These are phyloP conservation scores for Hypholoma fasciculare DNA, from an alignment of 768 basidiomycete genomes.

Conservation along the genomic window DNA sequence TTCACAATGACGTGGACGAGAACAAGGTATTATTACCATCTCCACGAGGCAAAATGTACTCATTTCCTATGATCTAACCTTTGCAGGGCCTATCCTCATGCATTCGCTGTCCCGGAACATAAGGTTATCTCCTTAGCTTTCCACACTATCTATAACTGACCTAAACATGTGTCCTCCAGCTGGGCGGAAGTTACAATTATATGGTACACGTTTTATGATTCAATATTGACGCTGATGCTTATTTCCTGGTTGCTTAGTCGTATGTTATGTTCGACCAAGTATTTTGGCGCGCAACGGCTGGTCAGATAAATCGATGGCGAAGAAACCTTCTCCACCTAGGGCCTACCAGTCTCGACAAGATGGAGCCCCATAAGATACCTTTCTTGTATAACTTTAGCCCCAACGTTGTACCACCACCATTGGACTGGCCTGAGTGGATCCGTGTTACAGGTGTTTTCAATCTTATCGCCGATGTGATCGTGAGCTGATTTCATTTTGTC, in stretches of 20 bases:
- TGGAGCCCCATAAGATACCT: conserved; percentile 97
- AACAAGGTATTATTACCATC: conserved; percentile 54
- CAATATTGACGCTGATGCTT: background rate
- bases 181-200: conserved; percentile 98
- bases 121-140: conserved; percentile 51
- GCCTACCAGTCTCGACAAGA: conserved; percentile 87
- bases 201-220: conserved; percentile 56
- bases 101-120: conserved; percentile 95
- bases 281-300: conserved; percentile 93
- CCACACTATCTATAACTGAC: background rate
- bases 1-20: conserved; percentile 99
- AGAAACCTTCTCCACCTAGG: conserved; percentile 72
- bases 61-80: background rate
- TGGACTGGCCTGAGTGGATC: conserved; percentile 99
- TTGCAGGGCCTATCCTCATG: conserved; percentile 89
- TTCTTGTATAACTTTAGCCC: conserved; percentile 99
- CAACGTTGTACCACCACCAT: conserved; percentile 83
- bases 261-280: conserved; percentile 98
- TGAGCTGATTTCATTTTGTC: background rate
- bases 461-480: background rate
- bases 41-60: background rate
- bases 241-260: conserved; percentile 45
- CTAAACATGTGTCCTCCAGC: conserved; percentile 40
- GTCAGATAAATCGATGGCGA: conserved; percentile 95
- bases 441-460: conserved; percentile 70